Evolutionary conservation across 2,329 filamentous ascomycete species (phyloP).

Genomic region (Fusarium sarcochroum): DNA sequence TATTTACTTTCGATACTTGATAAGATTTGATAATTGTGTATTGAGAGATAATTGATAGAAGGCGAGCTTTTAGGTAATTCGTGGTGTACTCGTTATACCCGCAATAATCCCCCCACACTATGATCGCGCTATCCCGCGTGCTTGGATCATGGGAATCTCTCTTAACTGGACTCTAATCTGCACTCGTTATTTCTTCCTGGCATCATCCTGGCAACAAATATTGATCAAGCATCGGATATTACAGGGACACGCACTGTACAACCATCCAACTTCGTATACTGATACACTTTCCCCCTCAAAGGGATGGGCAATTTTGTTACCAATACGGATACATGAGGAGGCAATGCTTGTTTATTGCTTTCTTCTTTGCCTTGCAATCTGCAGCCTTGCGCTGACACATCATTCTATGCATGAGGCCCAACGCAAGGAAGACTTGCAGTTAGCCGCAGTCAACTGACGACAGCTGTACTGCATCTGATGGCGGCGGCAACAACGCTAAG

Average conservation of each 20-base stretch:
- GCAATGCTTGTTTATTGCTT: constrained; percentile 18
- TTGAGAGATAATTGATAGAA: too few relatives aligned
- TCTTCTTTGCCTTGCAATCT: constrained; percentile 16
- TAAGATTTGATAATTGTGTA: not conserved
- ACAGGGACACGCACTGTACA: constrained; percentile 17
- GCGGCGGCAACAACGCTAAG: constrained; percentile 45
- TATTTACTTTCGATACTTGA: not conserved
- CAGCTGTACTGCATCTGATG: not conserved
- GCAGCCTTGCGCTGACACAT: constrained; percentile 24
- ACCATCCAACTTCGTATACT: too few relatives aligned
- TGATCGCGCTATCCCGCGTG: constrained; percentile 45
- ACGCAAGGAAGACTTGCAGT: constrained; percentile 30
- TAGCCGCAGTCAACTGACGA: constrained; percentile 29
- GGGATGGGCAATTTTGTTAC: too few relatives aligned
- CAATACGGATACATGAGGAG: too few relatives aligned
- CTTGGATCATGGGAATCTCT: constrained; percentile 31
- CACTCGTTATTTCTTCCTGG: constrained; percentile 8
- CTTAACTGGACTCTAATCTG: constrained; percentile 17
- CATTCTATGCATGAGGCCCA: constrained; percentile 29
- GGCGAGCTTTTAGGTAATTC: not conserved
- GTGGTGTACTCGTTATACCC: not conserved
- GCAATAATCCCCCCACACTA: constrained; percentile 23
- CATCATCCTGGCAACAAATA: constrained; percentile 33
- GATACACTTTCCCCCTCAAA: not conserved
- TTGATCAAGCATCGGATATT: not conserved